phyloP scores from a whole-genome alignment of 2,329 filamentous ascomycete species.

The Didymella exigua region DNA sequence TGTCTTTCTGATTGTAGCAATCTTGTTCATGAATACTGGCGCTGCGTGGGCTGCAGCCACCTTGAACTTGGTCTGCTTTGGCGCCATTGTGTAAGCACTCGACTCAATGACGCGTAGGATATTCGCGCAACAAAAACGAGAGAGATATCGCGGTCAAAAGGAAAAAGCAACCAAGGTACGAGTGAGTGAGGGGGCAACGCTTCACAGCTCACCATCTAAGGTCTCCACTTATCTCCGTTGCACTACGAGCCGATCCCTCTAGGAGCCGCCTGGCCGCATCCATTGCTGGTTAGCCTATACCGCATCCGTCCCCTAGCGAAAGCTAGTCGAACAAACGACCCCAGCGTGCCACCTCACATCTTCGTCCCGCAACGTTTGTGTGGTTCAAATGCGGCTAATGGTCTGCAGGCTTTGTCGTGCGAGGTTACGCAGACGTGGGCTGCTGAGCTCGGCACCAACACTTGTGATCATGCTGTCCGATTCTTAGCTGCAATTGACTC shows the following conservation, averaged over 20 bases:
- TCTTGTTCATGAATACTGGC: conserved; percentile 48
- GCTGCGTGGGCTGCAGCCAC: conserved; percentile 47
- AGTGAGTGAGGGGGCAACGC: conserved; percentile 1
- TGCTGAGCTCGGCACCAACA: background rate
- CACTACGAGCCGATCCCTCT: conserved; percentile 5
- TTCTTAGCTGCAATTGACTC: background rate
- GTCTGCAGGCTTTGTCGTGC: background rate
- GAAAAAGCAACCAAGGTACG: background rate
- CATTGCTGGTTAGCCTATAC: background rate
- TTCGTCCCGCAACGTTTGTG: background rate
- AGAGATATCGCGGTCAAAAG: conserved; percentile 2
- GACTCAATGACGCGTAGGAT: background rate
- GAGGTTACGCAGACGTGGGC: conserved; percentile 1
- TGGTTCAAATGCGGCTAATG: background rate
- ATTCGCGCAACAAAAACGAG: background rate
- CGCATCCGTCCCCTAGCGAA: background rate
- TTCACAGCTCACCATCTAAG: background rate
- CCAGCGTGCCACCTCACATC: background rate
- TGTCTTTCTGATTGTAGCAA: conserved; percentile 42
- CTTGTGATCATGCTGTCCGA: background rate
- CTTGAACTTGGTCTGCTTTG: conserved; percentile 39
- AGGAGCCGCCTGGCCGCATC: background rate
- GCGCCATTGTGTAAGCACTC: conserved; percentile 19
- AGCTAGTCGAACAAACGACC: background rate
- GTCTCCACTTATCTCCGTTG: background rate